Conservation (phyloP, 768 basidiomycete genomes). For the Calocybe indica region DNA sequence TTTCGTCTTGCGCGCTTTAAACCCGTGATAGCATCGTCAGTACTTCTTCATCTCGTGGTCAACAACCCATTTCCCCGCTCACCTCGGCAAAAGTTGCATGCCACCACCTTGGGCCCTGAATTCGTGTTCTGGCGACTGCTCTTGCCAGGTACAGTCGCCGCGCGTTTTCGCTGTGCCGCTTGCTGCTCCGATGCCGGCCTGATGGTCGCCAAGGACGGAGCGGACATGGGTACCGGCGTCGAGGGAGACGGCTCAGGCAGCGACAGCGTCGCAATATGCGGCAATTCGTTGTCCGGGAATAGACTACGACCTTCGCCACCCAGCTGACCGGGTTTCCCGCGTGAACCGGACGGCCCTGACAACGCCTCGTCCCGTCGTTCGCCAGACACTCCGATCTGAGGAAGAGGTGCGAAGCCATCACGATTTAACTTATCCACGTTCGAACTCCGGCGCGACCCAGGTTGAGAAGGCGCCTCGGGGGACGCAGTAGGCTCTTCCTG, state of each 20-base stretch:
- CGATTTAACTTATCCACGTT: conserved; percentile 38
- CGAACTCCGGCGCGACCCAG: conserved; percentile 42
- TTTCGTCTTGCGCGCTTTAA: conserved; percentile 77
- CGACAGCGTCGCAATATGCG: conserved; percentile 67
- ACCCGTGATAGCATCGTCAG: background rate
- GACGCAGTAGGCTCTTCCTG: conserved; percentile 46
- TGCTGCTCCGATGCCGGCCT: conserved; percentile 64
- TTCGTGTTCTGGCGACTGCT: conserved; percentile 50
- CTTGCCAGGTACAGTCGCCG: conserved; percentile 63
- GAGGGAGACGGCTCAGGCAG: conserved; percentile 52
- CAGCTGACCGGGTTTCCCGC: conserved; percentile 24
- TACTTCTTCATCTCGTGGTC: background rate
- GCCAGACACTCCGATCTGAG: conserved; percentile 30
- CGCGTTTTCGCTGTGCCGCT: conserved; percentile 62
- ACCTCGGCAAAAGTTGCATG: conserved; percentile 89
- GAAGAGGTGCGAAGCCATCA: conserved; percentile 34
- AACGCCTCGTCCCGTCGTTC: conserved; percentile 42
- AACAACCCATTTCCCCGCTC: background rate
- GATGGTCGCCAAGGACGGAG: conserved; percentile 57
- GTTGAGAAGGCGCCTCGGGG: conserved; percentile 47
- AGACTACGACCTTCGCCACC: conserved; percentile 32
- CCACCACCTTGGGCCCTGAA: conserved; percentile 81
- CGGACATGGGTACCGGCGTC: conserved; percentile 53
- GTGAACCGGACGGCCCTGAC: conserved; percentile 32
- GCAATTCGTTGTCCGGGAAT: conserved; percentile 60